Evolutionary conservation across 2,329 filamentous ascomycete species (phyloP), one percentile per base, ranked within the genome.

Genomic region (Ophiosphaerella herpotricha): DNA sequence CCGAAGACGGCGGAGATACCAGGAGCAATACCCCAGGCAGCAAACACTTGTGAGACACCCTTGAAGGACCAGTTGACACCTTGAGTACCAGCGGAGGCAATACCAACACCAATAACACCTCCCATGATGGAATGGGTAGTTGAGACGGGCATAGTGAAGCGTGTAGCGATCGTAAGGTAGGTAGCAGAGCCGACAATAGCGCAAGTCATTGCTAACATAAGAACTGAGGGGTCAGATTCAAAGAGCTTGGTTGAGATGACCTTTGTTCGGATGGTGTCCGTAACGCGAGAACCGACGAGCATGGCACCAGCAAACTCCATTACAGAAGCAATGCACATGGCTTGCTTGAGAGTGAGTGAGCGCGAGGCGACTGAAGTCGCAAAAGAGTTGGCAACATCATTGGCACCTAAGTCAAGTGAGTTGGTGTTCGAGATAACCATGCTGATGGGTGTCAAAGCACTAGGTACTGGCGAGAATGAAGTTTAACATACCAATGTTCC

Each of bases 21-120:
- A 1, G 84, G 84, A 2, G 84, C 83, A 53, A 85, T 82, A 56
- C 80, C 77, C 82, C 83, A 85, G 9, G 82, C 82, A 13, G 85
- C 78, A 57, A 85, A 83, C 18, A 86, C 82, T 36, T 59, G 56
- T 33, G 80, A 79, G 6, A 85, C 84, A 54, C 83, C 81, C 2
- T 79, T 74, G 68, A 76, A 78, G 50, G 79, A 80, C 81, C 85
- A 87, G 47, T 79, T 77, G 41, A 86, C 74, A 54, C 80, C 79
- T 2, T 70, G 49, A 2, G 74, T 69, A 5, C 83, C 83, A 24
- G 85, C 81, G 29, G 83, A 79, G 21, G 76, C 76, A 39, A 78
- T 73, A 35, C 76, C 76, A 40, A 76, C 73, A 57, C 75, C 75
- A 39, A 77, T 73, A 34, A 77, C 66, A 58, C 74, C 75, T 50